phyloP scores from a whole-genome alignment of 192 early-diverging fungal genomes.

The Jimgerdemannia lactiflua region DNA sequence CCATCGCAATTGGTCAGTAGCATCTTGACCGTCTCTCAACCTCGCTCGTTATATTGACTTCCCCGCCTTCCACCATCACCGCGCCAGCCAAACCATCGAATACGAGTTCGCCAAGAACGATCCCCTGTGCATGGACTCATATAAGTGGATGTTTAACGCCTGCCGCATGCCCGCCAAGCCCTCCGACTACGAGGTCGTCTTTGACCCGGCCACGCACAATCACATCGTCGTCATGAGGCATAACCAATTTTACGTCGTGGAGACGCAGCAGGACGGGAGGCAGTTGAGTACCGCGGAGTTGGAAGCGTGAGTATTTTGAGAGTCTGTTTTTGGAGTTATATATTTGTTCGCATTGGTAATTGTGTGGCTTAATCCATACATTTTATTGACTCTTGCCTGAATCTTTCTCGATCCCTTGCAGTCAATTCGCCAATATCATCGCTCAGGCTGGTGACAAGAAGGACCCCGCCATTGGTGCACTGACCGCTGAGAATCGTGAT shows the following conservation, averaged over 20 bases:
- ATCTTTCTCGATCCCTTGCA: conserved; percentile 4
- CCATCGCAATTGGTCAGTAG: too few relatives aligned
- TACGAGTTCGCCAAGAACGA: conserved; percentile 78
- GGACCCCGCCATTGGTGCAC: conserved; percentile 75
- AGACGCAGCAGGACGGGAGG: conserved; percentile 71
- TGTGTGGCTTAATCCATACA: not conserved
- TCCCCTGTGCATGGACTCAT: conserved; percentile 87
- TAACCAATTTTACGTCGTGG: conserved; percentile 86
- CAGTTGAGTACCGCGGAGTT: conserved; percentile 84
- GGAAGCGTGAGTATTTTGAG: conserved; percentile 41
- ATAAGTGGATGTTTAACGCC: conserved; percentile 97
- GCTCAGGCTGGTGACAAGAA: conserved; percentile 60
- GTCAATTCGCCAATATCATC: conserved; percentile 69
- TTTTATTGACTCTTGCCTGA: not conserved
- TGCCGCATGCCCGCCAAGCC: conserved; percentile 88
- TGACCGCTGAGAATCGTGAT: conserved; percentile 95
- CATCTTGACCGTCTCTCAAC: too few relatives aligned
- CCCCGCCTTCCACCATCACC: not conserved
- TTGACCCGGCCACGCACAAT: conserved; percentile 72
- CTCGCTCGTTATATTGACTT: not conserved
- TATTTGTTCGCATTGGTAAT: not conserved
- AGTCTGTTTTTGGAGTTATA: not conserved
- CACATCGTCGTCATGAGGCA: conserved; percentile 87
- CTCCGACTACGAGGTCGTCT: conserved; percentile 72
- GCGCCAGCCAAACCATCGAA: conserved; percentile 59